Evolutionary conservation across 2,329 filamentous ascomycete genomes (phyloP).

Genomic region (Sphaerulina musiva): DNA sequence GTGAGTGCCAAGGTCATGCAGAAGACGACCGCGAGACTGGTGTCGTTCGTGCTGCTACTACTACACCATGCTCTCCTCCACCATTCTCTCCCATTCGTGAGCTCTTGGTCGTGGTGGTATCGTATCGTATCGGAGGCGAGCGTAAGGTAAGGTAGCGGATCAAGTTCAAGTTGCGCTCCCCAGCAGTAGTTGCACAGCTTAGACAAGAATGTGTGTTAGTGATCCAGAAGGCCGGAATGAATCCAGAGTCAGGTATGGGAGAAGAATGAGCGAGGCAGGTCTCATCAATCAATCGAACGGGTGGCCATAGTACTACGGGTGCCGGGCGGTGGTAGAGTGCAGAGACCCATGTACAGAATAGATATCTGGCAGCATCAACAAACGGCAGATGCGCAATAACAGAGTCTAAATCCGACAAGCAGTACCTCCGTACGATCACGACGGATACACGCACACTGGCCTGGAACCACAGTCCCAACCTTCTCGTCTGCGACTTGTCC

Average conservation of each 20-base stretch:
- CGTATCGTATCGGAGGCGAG: neutral
- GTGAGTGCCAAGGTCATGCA: constrained; percentile 4
- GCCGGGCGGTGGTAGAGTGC: neutral
- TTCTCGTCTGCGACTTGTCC: neutral
- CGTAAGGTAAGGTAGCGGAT: neutral
- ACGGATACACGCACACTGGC: no score
- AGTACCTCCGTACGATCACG: no score
- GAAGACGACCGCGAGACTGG: constrained; percentile 1
- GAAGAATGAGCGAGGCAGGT: constrained; percentile 13
- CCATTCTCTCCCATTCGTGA: neutral
- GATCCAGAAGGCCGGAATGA: neutral
- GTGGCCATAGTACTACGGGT: no score
- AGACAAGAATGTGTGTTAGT: neutral
- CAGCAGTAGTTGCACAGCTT: neutral
- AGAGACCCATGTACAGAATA: neutral
- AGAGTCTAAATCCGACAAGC: no score
- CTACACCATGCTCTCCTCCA: constrained; percentile 16
- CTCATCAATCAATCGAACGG: neutral
- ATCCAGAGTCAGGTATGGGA: neutral
- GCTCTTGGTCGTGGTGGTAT: neutral
- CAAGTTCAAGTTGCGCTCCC: neutral
- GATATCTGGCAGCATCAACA: neutral
- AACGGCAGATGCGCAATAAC: neutral
- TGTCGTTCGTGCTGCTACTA: neutral
- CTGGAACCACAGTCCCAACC: neutral